phyloP scores from a whole-genome alignment of 352 stramenopile species.

The Pythium apleroticum region DNA sequence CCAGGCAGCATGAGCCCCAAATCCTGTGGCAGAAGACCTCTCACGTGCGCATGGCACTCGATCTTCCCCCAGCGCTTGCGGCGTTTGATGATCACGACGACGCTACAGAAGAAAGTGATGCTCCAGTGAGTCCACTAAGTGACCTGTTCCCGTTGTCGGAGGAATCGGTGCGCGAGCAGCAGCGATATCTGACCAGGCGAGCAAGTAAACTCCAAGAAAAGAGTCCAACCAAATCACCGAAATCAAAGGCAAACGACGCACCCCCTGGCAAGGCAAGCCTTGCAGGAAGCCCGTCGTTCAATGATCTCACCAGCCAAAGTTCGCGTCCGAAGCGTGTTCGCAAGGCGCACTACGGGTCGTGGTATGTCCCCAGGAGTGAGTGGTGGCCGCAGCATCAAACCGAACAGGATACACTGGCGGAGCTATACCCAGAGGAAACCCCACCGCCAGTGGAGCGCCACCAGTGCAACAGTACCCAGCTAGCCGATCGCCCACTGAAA shows the following conservation, averaged over 20 bases:
- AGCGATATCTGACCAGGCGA: conserved; percentile 1
- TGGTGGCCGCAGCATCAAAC: conserved; percentile 51
- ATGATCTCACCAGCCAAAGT: not conserved
- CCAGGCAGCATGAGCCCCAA: conserved; percentile 5
- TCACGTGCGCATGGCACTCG: conserved; percentile 36
- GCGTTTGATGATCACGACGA: not conserved
- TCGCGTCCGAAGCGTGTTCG: conserved; percentile 10
- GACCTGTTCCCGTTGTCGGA: conserved; percentile 14
- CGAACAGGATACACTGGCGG: conserved; percentile 34
- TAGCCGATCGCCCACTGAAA: not conserved
- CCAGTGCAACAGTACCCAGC: not conserved
- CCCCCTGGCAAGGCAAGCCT: not conserved
- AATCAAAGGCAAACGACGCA: not conserved
- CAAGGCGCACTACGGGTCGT: conserved; percentile 46
- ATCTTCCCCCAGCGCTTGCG: conserved; percentile 29
- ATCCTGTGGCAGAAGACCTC: conserved; percentile 57
- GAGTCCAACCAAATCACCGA: not conserved
- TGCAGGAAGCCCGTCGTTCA: not conserved
- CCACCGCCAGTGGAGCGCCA: conserved; percentile 4
- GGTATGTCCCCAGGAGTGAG: conserved; percentile 53
- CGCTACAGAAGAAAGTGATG: not conserved
- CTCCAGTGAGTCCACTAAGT: not conserved
- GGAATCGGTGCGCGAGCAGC: not conserved
- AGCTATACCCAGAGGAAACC: conserved; percentile 27
- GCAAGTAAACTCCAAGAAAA: not conserved